phyloP scores from a whole-genome alignment of 148 eudicot genomes.

The Persicaria maculosa region DNA sequence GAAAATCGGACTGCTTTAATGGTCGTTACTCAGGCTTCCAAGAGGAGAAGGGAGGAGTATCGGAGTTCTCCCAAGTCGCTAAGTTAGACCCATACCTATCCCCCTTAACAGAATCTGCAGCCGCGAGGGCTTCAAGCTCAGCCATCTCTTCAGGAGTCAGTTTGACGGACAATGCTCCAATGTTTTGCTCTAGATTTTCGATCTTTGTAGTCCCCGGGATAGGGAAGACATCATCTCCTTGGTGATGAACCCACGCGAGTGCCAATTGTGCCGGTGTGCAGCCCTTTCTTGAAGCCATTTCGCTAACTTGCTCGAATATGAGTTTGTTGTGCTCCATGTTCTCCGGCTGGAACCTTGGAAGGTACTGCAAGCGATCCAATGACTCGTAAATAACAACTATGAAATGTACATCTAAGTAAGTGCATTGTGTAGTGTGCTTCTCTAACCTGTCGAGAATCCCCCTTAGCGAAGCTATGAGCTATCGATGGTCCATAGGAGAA shows the following conservation, averaged over 20 bases:
- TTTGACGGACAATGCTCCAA: conserved; percentile 26
- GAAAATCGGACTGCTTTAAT: too few relatives aligned
- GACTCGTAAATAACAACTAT: too few relatives aligned
- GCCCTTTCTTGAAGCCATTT: conserved; percentile 25
- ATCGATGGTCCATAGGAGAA: too few relatives aligned
- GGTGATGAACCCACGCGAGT: conserved; percentile 38
- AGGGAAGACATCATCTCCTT: conserved; percentile 30
- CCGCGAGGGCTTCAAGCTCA: conserved; percentile 28
- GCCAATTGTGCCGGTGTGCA: conserved; percentile 34
- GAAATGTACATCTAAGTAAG: too few relatives aligned
- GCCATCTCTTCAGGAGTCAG: conserved; percentile 29
- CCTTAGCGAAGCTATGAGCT: too few relatives aligned
- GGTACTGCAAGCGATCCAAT: background rate
- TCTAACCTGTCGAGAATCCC: too few relatives aligned
- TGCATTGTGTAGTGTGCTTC: too few relatives aligned
- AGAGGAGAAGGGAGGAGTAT: conserved; percentile 20
- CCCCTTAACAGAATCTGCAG: conserved; percentile 14
- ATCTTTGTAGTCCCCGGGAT: conserved; percentile 37
- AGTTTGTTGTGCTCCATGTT: conserved; percentile 29
- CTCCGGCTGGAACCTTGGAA: conserved; percentile 31
- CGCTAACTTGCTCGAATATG: conserved; percentile 22
- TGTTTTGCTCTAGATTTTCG: conserved; percentile 33
- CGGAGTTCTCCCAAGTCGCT: too few relatives aligned
- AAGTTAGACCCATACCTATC: too few relatives aligned
- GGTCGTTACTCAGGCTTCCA: conserved; percentile 13